Evolutionary conservation across 331 rosid species (phyloP).

Genomic region (Phaseolus coccineus): DNA sequence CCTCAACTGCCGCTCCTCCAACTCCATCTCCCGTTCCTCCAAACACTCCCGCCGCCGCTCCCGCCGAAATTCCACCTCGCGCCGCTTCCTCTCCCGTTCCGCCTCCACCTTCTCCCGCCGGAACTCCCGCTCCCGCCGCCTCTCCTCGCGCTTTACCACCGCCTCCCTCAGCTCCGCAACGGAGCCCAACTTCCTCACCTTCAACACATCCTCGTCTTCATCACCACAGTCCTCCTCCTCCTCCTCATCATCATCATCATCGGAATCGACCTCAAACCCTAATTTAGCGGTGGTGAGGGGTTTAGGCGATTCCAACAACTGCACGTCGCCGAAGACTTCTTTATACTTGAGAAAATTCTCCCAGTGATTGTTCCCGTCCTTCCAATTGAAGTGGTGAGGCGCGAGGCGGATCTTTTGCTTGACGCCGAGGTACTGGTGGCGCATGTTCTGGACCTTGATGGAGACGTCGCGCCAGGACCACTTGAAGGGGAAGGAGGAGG

Average conservation of each 20-base stretch:
- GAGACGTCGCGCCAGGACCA: slow-evolving; percentile 99
- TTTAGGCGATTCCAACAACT: slow-evolving; percentile 5
- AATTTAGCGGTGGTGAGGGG: not conserved
- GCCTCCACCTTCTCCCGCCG: slow-evolving; percentile 58
- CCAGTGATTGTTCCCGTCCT: slow-evolving; percentile 90
- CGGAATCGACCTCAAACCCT: slow-evolving; percentile 59
- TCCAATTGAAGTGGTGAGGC: slow-evolving; percentile 77
- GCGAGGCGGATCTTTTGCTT: slow-evolving; percentile 88
- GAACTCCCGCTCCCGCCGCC: slow-evolving; percentile 74
- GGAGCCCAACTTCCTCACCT: slow-evolving; percentile 53
- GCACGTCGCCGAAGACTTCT: slow-evolving; percentile 86
- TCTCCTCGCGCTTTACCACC: slow-evolving; percentile 77
- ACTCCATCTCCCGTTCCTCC: slow-evolving; percentile 66
- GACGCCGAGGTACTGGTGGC: slow-evolving; percentile 93
- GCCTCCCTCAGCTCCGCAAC: slow-evolving; percentile 64
- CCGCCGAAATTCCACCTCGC: slow-evolving; percentile 55
- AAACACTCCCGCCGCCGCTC: slow-evolving; percentile 55
- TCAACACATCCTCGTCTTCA: not conserved
- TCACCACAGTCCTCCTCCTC: slow-evolving; percentile 39
- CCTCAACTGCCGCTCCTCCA: slow-evolving; percentile 68
- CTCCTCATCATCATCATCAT: slow-evolving; percentile 19
- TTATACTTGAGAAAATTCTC: slow-evolving; percentile 83
- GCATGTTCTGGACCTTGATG: slow-evolving; percentile 98
- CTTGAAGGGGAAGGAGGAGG: slow-evolving; percentile 73
- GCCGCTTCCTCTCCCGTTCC: slow-evolving; percentile 57